Evolutionary conservation across 495 filamentous ascomycete species (phyloP), one percentile per base, ranked within the genome.

Genomic region (Penicillium coprophilum): DNA sequence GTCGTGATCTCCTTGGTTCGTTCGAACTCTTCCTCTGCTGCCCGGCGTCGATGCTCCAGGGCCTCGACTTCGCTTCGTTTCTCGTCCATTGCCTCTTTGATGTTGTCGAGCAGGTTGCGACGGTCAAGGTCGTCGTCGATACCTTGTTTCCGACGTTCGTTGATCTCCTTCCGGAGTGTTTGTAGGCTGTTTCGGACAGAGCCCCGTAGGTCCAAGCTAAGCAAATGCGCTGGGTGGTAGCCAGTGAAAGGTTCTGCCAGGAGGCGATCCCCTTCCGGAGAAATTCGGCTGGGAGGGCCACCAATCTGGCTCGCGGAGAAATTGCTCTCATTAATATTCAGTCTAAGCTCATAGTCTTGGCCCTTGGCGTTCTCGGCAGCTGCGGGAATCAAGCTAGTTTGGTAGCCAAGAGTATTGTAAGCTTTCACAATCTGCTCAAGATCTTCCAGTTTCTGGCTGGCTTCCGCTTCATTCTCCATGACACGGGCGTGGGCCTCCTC

Each of bases 31-130:
- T 95, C 91, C 65, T 95, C 87, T 9, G 92, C 91, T 3, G 87
- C 88, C 46, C 87, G 82, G 36, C 92, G 86, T 56, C 86, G 81
- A 69, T 96, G 92, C 57, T 90, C 87, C n/a, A 99, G 76, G 9
- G 89, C 86, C 67, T 96, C 94, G 9, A 97, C 88, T 72, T 99
- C 94, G 60, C 85, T 86, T 40, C 85, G 79, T 70, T 96, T 96
- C 69, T 99, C 94, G 61, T 95, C 91, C 73, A 97, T 90, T 21
- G 90, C 90, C 73, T 97, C 94, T 69, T 90, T 91, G 69, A 95
- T 91, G 52, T 88, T 87, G 61, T 97, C 91, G 27, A 97, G 85
- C 50, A 94, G 81, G 66, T 97, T 93, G 56, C 92, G 87, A 51
- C 92, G 88, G 52, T 91, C 90, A 78, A 96, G 86, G 73, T 96